A percentile compares a stretch with the other conserved stretches of the same genome.
Evolutionary conservation across 176 grass and related monocot genomes (phyloP).

Genomic region (Cenchrus purpureus): DNA sequence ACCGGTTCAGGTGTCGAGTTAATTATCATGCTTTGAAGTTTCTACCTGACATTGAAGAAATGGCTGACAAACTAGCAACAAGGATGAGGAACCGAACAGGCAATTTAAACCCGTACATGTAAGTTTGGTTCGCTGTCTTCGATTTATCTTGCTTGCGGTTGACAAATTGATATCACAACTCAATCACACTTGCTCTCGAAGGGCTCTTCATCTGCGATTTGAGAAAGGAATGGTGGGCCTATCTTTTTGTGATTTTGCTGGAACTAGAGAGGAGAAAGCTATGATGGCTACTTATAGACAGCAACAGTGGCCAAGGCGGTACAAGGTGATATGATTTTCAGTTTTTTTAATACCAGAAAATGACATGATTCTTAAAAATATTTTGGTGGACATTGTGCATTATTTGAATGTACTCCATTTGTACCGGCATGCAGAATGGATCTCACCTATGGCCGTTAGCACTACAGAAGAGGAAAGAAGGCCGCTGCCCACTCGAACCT

Average conservation of each 20-base stretch:
- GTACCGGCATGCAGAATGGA: conserved; percentile 70
- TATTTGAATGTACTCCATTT: conserved; percentile 25
- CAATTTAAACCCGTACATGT: conserved; percentile 88
- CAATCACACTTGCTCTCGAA: conserved; percentile 41
- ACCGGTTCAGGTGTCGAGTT: conserved; percentile 92
- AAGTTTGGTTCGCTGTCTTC: conserved; percentile 26
- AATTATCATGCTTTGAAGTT: conserved; percentile 99
- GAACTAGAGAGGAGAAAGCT: conserved; percentile 90
- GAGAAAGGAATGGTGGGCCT: conserved; percentile 99
- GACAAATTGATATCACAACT: conserved; percentile 29
- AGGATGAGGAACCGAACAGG: conserved; percentile 91
- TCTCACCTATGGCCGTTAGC: conserved; percentile 89
- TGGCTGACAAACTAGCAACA: conserved; percentile 90
- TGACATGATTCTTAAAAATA: not conserved
- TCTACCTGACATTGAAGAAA: conserved; percentile 93
- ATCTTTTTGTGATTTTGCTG: conserved; percentile 98
- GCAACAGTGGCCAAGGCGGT: conserved; percentile 94
- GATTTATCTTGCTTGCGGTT: conserved; percentile 8
- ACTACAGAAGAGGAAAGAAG: conserved; percentile 96
- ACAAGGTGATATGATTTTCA: conserved; percentile 63
- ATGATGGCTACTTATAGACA: conserved; percentile 97
- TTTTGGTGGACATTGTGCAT: not conserved
- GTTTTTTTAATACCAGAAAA: conserved; percentile 11
- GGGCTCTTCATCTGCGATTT: conserved; percentile 98
- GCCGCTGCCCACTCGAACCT: conserved; percentile 92